Evolutionary conservation across 306 rosid genomes (phyloP).

Genomic region (Casuarina equisetifolia): DNA sequence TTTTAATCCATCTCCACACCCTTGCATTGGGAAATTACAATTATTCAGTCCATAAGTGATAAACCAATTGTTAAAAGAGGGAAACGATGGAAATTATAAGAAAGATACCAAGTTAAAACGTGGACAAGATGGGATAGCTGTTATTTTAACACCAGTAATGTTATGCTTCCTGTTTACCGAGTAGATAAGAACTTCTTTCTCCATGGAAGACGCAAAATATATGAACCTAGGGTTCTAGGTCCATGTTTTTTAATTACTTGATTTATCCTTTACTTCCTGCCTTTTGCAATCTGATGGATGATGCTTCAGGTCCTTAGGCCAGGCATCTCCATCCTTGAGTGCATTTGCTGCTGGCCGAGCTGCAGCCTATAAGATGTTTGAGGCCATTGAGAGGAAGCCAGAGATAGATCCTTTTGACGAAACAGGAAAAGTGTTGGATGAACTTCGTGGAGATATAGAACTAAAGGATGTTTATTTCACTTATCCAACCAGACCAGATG

Average conservation of each 20-base stretch:
- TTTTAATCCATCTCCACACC: no score
- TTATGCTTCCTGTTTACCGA: background rate
- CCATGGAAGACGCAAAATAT: no score
- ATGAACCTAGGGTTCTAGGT: background rate
- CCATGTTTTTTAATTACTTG: background rate
- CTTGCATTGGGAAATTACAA: no score
- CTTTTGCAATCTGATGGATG: background rate
- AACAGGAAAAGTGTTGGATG: constrained; percentile 29
- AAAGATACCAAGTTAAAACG: no score
- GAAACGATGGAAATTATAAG: no score
- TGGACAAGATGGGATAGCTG: no score
- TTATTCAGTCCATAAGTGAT: no score
- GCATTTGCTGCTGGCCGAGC: constrained; percentile 62
- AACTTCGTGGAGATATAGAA: constrained; percentile 29
- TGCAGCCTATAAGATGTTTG: constrained; percentile 59
- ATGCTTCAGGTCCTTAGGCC: constrained; percentile 48
- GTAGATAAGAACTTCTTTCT: no score
- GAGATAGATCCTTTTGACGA: constrained; percentile 45
- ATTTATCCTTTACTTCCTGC: background rate
- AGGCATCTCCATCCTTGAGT: constrained; percentile 50
- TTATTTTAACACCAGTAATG: background rate
- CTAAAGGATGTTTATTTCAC: constrained; percentile 26
- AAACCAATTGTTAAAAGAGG: no score
- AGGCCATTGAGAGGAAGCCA: constrained; percentile 48
- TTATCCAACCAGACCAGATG: constrained; percentile 30